A percentile compares a stretch with the other conserved stretches of the same genome.
phyloP scores from a whole-genome alignment of 495 filamentous ascomycete species.

The Trichoderma asperelloides region DNA sequence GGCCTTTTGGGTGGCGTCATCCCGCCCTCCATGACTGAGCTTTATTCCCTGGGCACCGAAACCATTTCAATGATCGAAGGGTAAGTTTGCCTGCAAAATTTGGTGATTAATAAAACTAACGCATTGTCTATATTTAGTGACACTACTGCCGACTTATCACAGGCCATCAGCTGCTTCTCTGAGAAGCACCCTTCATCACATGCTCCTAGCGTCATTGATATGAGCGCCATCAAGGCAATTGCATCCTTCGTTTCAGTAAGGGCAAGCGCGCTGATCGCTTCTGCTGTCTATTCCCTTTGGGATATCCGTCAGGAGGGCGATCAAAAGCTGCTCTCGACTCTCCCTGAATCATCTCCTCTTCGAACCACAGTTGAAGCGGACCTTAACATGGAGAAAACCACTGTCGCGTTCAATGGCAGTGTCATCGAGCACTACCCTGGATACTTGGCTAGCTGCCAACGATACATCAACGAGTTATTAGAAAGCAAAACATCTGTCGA shows the following conservation, averaged over 20 bases:
- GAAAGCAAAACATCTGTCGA: constrained; percentile 15
- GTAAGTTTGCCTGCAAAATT: constrained; percentile 27
- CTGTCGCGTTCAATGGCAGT: constrained; percentile 54
- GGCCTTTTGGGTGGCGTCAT: constrained; percentile 49
- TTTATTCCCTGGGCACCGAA: constrained; percentile 54
- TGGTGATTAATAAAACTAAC: constrained; percentile 14
- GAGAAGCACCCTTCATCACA: constrained; percentile 36
- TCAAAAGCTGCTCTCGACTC: background rate
- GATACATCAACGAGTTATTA: constrained; percentile 41
- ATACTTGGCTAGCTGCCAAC: constrained; percentile 42
- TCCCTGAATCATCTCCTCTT: constrained; percentile 15
- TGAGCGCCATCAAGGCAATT: constrained; percentile 43
- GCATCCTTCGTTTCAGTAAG: constrained; percentile 49
- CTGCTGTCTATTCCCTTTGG: constrained; percentile 54
- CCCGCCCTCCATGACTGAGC: constrained; percentile 39
- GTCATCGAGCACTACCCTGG: constrained; percentile 58
- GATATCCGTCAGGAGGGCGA: constrained; percentile 45
- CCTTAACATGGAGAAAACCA: constrained; percentile 21
- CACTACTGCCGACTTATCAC: constrained; percentile 22
- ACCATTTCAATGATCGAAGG: constrained; percentile 50
- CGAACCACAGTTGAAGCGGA: constrained; percentile 19
- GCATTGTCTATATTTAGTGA: constrained; percentile 21
- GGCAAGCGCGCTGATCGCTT: constrained; percentile 54
- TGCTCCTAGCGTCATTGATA: constrained; percentile 37
- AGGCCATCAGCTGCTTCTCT: constrained; percentile 25